Evolutionary conservation across 495 filamentous ascomycete species (phyloP).

Genomic region (Lasiosphaeria hispida): DNA sequence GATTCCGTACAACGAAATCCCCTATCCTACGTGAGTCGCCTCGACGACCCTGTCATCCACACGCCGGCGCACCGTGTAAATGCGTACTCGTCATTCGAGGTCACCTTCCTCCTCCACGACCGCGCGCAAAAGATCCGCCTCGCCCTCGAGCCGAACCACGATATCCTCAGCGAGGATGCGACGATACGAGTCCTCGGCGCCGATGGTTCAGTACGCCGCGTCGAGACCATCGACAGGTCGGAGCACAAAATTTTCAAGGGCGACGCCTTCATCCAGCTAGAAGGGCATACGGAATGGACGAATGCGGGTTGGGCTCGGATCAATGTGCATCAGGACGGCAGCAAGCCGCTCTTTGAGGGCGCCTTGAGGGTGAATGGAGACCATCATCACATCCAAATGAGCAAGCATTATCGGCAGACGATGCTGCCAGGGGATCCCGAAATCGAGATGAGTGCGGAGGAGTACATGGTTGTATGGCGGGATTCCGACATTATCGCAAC

Average conservation of each 20-base stretch:
- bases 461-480: constrained; percentile 87
- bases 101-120: constrained; percentile 73
- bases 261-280: constrained; percentile 64
- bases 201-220: constrained; percentile 60
- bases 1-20: constrained; percentile 75
- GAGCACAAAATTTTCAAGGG: constrained; percentile 85
- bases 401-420: constrained; percentile 70
- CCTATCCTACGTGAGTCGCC: constrained; percentile 65
- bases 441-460: constrained; percentile 56
- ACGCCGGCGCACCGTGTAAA: constrained; percentile 78
- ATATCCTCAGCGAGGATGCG: constrained; percentile 77
- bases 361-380: constrained; percentile 77
- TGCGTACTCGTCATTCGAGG: constrained; percentile 74
- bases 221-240: constrained; percentile 64
- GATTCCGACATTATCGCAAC: constrained; percentile 72
- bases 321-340: constrained; percentile 71
- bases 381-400: constrained; percentile 84
- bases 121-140: constrained; percentile 70
- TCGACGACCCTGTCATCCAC: constrained; percentile 74
- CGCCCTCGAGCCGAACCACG: constrained; percentile 84
- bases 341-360: constrained; percentile 81
- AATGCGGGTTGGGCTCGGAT: constrained; percentile 85
- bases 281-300: constrained; percentile 64
- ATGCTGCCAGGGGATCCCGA: constrained; percentile 71
- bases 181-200: constrained; percentile 65